Percentiles rank a stretch among this genome's conserved stretches.
These are phyloP conservation scores for Candida wancherniae DNA, from an alignment of 805 yeast species.

Conservation along the genomic window DNA sequence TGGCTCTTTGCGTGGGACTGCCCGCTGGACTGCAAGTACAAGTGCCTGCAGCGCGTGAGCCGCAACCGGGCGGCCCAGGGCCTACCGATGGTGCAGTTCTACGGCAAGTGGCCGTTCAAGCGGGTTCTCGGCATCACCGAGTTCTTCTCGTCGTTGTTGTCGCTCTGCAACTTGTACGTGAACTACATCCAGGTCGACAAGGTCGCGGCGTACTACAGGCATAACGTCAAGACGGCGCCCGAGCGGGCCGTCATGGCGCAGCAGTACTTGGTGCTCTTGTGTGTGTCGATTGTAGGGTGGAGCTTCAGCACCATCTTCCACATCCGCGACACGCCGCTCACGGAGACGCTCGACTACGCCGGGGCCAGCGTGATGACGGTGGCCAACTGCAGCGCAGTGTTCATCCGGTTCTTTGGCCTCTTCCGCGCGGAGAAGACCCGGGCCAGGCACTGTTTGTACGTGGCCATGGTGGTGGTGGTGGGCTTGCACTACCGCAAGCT, in stretches of 20 bases:
- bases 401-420: constrained; percentile 28
- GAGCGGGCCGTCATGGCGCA: constrained; percentile 21
- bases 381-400: constrained; percentile 32
- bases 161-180: constrained; percentile 32
- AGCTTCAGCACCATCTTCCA: constrained; percentile 34
- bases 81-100: constrained; percentile 33
- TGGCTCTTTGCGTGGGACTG: constrained; percentile 32
- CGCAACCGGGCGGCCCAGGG: constrained; percentile 16
- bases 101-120: constrained; percentile 42
- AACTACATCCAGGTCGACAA: constrained; percentile 28
- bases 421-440: constrained; percentile 11
- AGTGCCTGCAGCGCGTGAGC: constrained; percentile 35
- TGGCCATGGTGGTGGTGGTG: constrained; percentile 19
- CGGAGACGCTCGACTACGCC: constrained; percentile 39
- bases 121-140: constrained; percentile 36
- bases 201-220: constrained; percentile 23
- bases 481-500: constrained; percentile 29
- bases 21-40: constrained; percentile 32
- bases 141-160: constrained; percentile 30
- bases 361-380: constrained; percentile 38
- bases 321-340: constrained; percentile 30
- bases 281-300: constrained; percentile 35
- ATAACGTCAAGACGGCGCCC: constrained; percentile 13
- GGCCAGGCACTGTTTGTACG: constrained; percentile 16
- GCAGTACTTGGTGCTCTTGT: constrained; percentile 28